Conservation (phyloP, 2,329 filamentous ascomycete species). For the Raffaelea albimanens region DNA sequence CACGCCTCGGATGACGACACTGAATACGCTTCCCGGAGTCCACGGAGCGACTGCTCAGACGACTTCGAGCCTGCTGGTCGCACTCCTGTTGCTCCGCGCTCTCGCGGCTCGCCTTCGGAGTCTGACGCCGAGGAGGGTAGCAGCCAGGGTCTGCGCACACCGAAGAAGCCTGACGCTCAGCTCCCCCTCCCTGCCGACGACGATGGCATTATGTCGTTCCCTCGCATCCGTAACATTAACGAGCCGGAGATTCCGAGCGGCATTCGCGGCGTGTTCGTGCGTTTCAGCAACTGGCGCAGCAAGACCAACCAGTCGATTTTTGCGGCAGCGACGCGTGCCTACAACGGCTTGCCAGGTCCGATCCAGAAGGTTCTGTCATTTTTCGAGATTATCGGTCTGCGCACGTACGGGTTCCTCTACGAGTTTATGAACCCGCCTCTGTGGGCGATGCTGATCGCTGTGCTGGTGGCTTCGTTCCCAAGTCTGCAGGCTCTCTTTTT, state of each 20-base stretch:
- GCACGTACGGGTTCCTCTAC: conserved; percentile 61
- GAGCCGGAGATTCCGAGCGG: conserved; percentile 31
- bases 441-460: conserved; percentile 91
- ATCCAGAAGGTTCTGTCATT: conserved; percentile 25
- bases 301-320: conserved; percentile 10
- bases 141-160: conserved; percentile 6
- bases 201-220: conserved; percentile 55
- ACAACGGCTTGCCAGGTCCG: conserved; percentile 30
- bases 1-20: conserved; percentile 10
- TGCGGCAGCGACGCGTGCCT: conserved; percentile 16
- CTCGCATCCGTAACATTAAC: conserved; percentile 37
- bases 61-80: conserved; percentile 45
- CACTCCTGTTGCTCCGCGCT: conserved; percentile 42
- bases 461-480: conserved; percentile 83
- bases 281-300: conserved; percentile 20
- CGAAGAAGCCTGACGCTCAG: conserved; percentile 18
- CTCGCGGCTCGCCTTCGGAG: conserved; percentile 37
- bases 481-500: conserved; percentile 79
- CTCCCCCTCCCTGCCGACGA: conserved; percentile 18
- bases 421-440: conserved; percentile 97
- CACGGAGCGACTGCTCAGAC: conserved; percentile 33
- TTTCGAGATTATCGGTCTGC: conserved; percentile 23
- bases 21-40: conserved; percentile 24
- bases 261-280: conserved; percentile 29
- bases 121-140: conserved; percentile 35